Evolutionary conservation across 441 rosid genomes (phyloP).

Genomic region (Pelargonium citronellum): DNA sequence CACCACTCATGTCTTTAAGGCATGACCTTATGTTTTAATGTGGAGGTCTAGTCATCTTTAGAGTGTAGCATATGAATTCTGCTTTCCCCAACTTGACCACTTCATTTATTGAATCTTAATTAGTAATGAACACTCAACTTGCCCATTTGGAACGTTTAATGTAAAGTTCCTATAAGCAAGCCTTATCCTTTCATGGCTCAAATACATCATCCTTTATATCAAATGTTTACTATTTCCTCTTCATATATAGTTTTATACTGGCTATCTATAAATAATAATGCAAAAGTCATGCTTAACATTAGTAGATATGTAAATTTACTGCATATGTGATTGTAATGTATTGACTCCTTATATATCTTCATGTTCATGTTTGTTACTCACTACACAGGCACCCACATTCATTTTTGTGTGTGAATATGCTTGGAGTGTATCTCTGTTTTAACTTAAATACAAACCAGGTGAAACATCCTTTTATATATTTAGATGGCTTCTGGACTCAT

Average conservation of each 20-base stretch:
- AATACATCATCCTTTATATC: background rate
- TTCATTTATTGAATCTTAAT: background rate
- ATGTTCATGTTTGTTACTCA: slow-evolving; percentile 3
- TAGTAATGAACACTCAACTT: background rate
- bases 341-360: background rate
- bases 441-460: background rate
- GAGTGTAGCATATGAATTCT: background rate
- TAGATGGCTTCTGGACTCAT: background rate
- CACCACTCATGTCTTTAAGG: background rate
- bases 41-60: background rate
- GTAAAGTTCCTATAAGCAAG: background rate
- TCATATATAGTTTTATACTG: background rate
- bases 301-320: background rate
- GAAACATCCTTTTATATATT: slow-evolving; percentile 10
- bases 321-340: background rate
- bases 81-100: background rate
- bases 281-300: background rate
- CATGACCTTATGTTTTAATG: background rate
- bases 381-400: background rate
- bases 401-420: background rate
- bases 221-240: background rate
- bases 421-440: background rate
- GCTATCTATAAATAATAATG: background rate
- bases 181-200: background rate
- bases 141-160: background rate